Conservation (phyloP, 2,329 filamentous ascomycete genomes). For the Aspergillus terreus region DNA sequence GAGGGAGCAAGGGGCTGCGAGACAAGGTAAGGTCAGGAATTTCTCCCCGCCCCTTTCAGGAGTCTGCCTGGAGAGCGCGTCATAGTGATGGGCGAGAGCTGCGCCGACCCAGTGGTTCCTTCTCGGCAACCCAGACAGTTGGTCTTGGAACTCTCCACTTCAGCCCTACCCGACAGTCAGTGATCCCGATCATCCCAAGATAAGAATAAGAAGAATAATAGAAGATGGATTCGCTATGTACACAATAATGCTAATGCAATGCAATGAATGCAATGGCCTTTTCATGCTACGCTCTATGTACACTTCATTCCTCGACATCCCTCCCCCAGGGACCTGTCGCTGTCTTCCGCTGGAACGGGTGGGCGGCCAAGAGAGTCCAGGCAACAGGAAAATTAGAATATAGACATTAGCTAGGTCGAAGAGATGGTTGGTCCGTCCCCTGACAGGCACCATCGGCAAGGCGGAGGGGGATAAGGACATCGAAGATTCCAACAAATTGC, state of each 20-base stretch:
- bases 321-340: no score
- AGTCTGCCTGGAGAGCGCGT: constrained; percentile 2
- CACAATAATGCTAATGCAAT: no score
- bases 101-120: constrained; percentile 1
- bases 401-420: constrained; percentile 3
- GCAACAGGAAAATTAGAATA: neutral
- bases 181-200: no score
- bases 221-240: no score
- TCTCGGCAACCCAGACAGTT: neutral
- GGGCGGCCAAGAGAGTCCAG: neutral
- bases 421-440: neutral
- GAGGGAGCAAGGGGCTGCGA: neutral
- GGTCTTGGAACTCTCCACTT: neutral
- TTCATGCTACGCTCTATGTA: constrained; percentile 1
- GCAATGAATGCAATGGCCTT: neutral
- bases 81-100: constrained; percentile 1
- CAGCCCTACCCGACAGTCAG: neutral
- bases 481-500: neutral
- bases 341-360: neutral
- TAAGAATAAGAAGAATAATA: no score
- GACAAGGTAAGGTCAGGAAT: neutral
- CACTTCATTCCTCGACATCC: neutral
- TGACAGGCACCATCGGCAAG: no score
- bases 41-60: neutral
- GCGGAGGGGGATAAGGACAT: no score